phyloP scores from a whole-genome alignment of 2,329 filamentous ascomycete species.

The Thermothelomyces thermophilus region DNA sequence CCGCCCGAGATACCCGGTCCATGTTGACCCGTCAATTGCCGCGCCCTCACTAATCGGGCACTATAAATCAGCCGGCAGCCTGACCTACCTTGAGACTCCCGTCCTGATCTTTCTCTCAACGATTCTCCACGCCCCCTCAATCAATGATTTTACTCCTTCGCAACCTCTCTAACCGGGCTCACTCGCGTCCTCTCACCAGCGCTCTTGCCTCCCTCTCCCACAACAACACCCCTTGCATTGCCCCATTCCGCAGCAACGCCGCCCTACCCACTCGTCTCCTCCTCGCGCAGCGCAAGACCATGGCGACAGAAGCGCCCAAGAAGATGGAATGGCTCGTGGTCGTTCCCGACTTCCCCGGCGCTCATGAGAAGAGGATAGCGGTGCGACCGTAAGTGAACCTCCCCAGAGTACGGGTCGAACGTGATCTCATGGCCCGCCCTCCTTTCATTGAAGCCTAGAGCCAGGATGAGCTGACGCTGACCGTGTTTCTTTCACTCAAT shows the following conservation, averaged over 20 bases:
- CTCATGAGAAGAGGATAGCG: slow-evolving; percentile 54
- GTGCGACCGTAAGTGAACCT: slow-evolving; percentile 45
- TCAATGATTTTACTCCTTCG: slow-evolving; percentile 10
- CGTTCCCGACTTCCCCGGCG: slow-evolving; percentile 58
- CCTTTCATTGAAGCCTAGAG: slow-evolving; percentile 2
- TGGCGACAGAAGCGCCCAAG: slow-evolving; percentile 32
- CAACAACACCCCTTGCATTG: background rate
- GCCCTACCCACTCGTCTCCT: background rate
- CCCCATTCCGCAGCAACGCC: background rate
- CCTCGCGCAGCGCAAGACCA: slow-evolving; percentile 10
- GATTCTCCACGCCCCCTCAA: background rate
- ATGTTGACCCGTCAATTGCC: slow-evolving; percentile 8
- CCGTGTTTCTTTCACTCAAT: no score
- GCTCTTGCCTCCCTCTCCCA: background rate
- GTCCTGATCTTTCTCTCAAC: background rate
- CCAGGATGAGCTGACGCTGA: no score
- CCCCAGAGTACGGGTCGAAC: no score
- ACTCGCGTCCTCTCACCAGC: background rate
- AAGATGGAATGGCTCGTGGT: slow-evolving; percentile 63
- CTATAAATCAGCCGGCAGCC: background rate
- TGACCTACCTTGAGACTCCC: background rate
- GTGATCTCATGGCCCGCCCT: background rate
- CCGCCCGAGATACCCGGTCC: background rate
- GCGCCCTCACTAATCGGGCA: slow-evolving; percentile 6
- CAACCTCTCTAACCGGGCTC: slow-evolving; percentile 2